Percentiles rank a stretch among this genome's conserved stretches.
Evolutionary conservation across 169 alveolate genomes (phyloP).

Genomic region (Eimeria sp.): DNA sequence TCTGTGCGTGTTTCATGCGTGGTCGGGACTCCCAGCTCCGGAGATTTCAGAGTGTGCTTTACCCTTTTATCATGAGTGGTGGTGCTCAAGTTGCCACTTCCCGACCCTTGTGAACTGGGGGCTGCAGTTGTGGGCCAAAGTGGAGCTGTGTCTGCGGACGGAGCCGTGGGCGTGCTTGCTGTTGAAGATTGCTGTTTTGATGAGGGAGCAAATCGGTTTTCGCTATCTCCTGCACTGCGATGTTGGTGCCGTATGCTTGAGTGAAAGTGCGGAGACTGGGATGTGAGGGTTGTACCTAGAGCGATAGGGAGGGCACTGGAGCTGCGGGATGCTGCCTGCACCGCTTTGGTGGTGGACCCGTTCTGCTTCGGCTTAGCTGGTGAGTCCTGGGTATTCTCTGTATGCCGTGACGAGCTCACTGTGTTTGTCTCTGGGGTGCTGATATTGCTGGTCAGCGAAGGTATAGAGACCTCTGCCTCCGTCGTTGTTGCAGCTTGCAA

Average conservation of each 20-base stretch:
- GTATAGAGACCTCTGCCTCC: not conserved
- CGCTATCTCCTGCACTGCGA: no score
- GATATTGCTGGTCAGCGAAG: not conserved
- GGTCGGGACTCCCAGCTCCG: not conserved
- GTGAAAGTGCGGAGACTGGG: not conserved
- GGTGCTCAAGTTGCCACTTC: not conserved
- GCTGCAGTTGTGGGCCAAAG: not conserved
- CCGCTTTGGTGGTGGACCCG: not conserved
- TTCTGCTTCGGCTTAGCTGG: not conserved
- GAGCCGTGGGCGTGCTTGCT: not conserved
- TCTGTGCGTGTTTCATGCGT: not conserved
- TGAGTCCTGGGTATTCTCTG: not conserved
- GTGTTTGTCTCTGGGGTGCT: not conserved
- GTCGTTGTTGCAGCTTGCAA: not conserved
- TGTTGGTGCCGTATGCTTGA: not conserved
- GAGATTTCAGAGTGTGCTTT: constrained; percentile 1
- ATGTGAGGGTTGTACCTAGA: not conserved
- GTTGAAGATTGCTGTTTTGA: not conserved
- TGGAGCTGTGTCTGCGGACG: not conserved
- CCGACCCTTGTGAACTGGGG: not conserved
- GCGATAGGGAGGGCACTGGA: not conserved
- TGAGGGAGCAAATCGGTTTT: not conserved
- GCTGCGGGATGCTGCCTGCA: not conserved
- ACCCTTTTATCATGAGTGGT: not conserved
- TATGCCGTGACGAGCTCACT: not conserved